A percentile compares a stretch with the other conserved stretches of the same genome.
These are phyloP conservation scores for Amphichorda felina DNA, from an alignment of 2,329 filamentous ascomycete genomes.

Conservation along the genomic window DNA sequence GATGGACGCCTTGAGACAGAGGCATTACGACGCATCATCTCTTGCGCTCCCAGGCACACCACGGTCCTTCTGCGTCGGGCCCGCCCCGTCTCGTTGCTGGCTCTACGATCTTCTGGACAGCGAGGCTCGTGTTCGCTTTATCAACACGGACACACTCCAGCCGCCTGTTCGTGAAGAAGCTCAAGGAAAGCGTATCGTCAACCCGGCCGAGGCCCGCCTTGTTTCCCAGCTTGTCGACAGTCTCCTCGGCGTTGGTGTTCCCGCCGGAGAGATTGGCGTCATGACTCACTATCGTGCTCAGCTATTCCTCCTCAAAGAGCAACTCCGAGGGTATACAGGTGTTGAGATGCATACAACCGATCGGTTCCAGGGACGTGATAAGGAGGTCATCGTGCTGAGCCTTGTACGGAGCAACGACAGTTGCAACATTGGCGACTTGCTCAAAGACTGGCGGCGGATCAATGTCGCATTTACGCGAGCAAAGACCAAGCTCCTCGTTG, in stretches of 20 bases:
- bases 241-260: constrained; percentile 64
- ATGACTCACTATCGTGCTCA: constrained; percentile 97
- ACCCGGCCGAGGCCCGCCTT: constrained; percentile 68
- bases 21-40: constrained; percentile 43
- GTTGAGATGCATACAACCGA: constrained; percentile 97
- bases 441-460: constrained; percentile 85
- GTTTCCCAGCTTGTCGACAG: constrained; percentile 70
- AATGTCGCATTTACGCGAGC: constrained; percentile 94
- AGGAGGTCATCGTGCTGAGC: constrained; percentile 79
- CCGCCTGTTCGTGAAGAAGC: constrained; percentile 57
- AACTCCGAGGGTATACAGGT: constrained; percentile 45
- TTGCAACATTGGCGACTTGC: constrained; percentile 74
- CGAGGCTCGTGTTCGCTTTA: constrained; percentile 64
- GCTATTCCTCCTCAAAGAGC: constrained; percentile 68
- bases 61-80: constrained; percentile 43
- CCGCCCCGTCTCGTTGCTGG: constrained; percentile 53
- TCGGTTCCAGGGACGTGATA: constrained; percentile 92
- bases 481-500: constrained; percentile 78
- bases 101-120: constrained; percentile 60
- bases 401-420: constrained; percentile 80
- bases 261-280: constrained; percentile 70
- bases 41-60: constrained; percentile 27
- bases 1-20: constrained; percentile 44
- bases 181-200: constrained; percentile 78
- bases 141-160: constrained; percentile 74